Evolutionary conservation across 805 yeast genomes (phyloP), one percentile per base, ranked within the genome.

Genomic region (Candida takata): DNA sequence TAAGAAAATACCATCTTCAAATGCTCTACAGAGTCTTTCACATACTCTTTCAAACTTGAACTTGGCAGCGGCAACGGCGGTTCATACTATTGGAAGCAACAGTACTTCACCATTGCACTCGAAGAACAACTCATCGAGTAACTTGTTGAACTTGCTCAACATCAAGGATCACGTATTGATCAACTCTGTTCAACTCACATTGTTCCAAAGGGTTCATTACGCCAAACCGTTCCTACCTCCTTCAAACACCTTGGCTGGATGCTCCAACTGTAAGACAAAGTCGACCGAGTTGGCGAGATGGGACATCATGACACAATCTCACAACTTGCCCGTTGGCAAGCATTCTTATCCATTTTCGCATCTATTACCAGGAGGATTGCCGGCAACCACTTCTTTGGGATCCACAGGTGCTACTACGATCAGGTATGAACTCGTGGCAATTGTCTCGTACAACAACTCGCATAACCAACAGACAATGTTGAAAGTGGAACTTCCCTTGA

Each of bases 311-410:
- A 63, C 73, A 5, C 66, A 68, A 21, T 64, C 74, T 1, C 67
- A 76, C 1, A 65, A 70, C n/a, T 73, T 86, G 43, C 65, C 78
- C 7, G 58, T 64, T 5, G 92, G 90, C 1, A 65, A 70, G 13
- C 95, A 92, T 51, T 86, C 84, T 1, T 92, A 84, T 56, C 99
- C 98, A 2, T 90, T 92, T 54, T 81, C 95, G 15, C 87, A 86
- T 55, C 62, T 92, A 27, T 55, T 92, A 8, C 95, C 96, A 0
- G 98, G 99, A 0, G 67, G 82, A 17, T 58, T 87, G 21, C 96
- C 97, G 1, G 85, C 95, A 1, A 74, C 95, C 1, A 58, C 78
- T 24, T 50, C 61, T 8, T 55, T 84, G 13, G 87, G 95, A 5
- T 52, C 73, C 0, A 64, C 62, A 34, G 58, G 70, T 2, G 52